These are phyloP conservation scores for Alloteropsis semialata DNA, from an alignment of 176 grass and related monocot genomes.

Conservation along the genomic window DNA sequence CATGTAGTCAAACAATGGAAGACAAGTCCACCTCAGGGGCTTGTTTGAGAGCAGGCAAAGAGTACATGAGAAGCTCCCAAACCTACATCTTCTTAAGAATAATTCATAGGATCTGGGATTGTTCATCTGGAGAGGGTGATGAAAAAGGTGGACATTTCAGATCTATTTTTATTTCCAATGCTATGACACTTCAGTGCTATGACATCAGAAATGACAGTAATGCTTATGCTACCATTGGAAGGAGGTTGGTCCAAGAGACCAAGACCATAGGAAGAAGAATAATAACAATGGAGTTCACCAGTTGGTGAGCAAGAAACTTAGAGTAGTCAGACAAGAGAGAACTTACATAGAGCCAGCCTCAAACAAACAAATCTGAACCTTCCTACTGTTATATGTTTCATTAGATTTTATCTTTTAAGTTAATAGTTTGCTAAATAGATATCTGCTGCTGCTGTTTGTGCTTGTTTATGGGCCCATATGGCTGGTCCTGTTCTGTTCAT, in stretches of 20 bases:
- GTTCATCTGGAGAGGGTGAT: not conserved
- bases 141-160: not conserved
- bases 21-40: not conserved
- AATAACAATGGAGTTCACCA: not conserved
- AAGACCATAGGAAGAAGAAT: not conserved
- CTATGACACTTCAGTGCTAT: not conserved
- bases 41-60: slow-evolving; percentile 3
- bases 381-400: not conserved
- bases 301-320: not conserved
- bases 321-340: not conserved
- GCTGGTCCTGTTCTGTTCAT: not conserved
- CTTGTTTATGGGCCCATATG: not conserved
- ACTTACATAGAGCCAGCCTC: not conserved
- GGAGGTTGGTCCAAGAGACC: too few relatives aligned
- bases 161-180: not conserved
- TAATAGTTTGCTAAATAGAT: not conserved
- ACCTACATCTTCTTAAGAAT: not conserved
- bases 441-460: not conserved
- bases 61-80: not conserved
- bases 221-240: too few relatives aligned
- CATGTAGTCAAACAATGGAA: not conserved
- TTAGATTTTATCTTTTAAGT: not conserved
- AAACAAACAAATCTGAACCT: not conserved
- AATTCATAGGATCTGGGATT: not conserved
- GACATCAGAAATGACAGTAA: not conserved